phyloP scores from a whole-genome alignment of 257 asterid species.

The Solanum arcanum region DNA sequence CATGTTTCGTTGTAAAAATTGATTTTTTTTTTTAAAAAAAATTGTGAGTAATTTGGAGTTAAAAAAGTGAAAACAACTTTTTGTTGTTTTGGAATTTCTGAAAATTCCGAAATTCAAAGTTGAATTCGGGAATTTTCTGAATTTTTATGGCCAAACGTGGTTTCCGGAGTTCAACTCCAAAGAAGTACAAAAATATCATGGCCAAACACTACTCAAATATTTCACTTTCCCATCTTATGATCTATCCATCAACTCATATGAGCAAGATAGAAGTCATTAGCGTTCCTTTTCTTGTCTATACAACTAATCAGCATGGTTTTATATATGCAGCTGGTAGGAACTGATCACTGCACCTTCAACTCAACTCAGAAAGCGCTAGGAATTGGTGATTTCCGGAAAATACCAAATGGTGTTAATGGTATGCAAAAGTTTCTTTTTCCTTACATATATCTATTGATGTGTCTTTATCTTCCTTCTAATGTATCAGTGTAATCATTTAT shows the following conservation, averaged over 20 bases:
- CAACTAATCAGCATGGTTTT: slow-evolving; percentile 1
- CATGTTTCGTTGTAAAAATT: neutral
- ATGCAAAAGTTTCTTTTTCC: neutral
- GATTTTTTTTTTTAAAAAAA: neutral
- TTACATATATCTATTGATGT: neutral
- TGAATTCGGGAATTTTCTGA: neutral
- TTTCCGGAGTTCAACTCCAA: neutral
- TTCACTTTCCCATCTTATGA: neutral
- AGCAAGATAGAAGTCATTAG: neutral
- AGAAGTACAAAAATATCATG: neutral
- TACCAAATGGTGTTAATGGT: slow-evolving; percentile 98
- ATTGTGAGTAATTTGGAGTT: neutral
- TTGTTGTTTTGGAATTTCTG: neutral
- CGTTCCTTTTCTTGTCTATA: neutral
- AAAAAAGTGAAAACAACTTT: neutral
- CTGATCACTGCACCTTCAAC: slow-evolving; percentile 94
- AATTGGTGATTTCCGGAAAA: slow-evolving; percentile 79
- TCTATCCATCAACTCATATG: neutral
- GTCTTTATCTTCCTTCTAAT: neutral
- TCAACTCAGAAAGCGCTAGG: slow-evolving; percentile 84
- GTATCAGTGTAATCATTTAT: neutral
- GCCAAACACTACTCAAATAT: neutral
- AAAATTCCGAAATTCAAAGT: neutral
- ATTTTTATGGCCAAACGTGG: neutral
- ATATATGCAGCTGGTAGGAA: slow-evolving; percentile 81